These are phyloP conservation scores for Arabis hirsuta DNA, from an alignment of 345 rosid species.

Conservation along the genomic window DNA sequence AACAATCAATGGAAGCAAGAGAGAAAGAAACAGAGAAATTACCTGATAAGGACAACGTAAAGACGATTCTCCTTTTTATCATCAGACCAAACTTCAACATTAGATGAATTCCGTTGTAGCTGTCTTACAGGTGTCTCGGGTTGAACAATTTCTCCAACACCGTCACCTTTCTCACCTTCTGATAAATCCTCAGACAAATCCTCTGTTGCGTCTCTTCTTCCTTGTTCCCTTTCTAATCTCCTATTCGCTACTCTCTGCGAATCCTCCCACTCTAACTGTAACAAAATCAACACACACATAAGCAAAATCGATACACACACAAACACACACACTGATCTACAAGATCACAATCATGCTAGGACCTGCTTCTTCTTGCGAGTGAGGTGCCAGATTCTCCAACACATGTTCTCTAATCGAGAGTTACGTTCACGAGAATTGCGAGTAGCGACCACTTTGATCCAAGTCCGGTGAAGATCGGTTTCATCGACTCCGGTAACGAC, in stretches of 20 bases:
- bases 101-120: conserved; percentile 72
- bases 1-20: conserved; percentile 5
- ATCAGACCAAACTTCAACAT: conserved; percentile 90
- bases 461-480: conserved; percentile 83
- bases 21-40: background rate
- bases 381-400: conserved; percentile 99
- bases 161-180: conserved; percentile 93
- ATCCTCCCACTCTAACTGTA: conserved; percentile 79
- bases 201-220: conserved; percentile 79
- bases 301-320: no score
- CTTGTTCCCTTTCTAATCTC: conserved; percentile 83
- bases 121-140: conserved; percentile 69
- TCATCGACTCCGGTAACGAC: conserved; percentile 94
- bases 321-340: no score
- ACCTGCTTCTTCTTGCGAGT: conserved; percentile 99
- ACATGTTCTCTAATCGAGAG: conserved; percentile 97
- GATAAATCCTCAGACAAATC: conserved; percentile 94
- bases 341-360: background rate
- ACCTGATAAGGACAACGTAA: conserved; percentile 93
- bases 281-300: background rate
- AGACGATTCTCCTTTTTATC: conserved; percentile 91
- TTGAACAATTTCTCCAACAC: conserved; percentile 56
- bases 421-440: conserved; percentile 92
- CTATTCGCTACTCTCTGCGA: conserved; percentile 62
- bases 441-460: conserved; percentile 97